Evolutionary conservation across 176 grass and related monocot genomes (phyloP).

Genomic region (Pontederia paniculata): DNA sequence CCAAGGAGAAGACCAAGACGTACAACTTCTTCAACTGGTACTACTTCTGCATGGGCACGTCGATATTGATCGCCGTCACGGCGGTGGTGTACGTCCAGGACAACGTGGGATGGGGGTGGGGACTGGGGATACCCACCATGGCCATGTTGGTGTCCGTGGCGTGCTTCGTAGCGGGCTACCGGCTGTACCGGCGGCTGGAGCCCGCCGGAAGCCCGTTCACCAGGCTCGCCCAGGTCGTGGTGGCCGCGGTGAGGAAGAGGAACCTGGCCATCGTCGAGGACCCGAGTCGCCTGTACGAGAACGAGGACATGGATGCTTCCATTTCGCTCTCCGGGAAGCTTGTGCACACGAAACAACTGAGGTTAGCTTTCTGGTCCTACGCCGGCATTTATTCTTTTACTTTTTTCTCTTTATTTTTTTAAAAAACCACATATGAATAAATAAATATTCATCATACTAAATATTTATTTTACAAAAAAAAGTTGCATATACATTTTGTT

Average conservation of each 20-base stretch:
- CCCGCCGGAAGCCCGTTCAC: slow-evolving; percentile 52
- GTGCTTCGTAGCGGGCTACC: slow-evolving; percentile 47
- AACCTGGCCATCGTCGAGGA: slow-evolving; percentile 6
- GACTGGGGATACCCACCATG: slow-evolving; percentile 53
- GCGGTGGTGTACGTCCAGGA: slow-evolving; percentile 80
- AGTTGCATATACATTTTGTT: no score
- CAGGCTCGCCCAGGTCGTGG: slow-evolving; percentile 54
- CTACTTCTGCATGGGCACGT: slow-evolving; percentile 73
- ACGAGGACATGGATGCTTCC: slow-evolving; percentile 47
- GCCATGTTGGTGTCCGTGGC: slow-evolving; percentile 55
- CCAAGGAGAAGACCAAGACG: slow-evolving; percentile 48
- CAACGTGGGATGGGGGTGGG: slow-evolving; percentile 79
- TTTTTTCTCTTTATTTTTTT: no score
- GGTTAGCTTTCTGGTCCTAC: slow-evolving; percentile 17
- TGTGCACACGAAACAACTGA: slow-evolving; percentile 57
- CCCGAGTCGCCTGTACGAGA: slow-evolving; percentile 30
- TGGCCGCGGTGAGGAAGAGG: slow-evolving; percentile 48
- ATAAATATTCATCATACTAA: no score
- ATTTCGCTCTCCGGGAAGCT: slow-evolving; percentile 82
- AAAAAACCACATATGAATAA: no score
- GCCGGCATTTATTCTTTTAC: no score
- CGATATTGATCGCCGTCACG: slow-evolving; percentile 62
- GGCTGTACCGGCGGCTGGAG: slow-evolving; percentile 39
- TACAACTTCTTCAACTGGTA: slow-evolving; percentile 98
- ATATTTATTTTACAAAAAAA: no score